Evolutionary conservation across 2,329 filamentous ascomycete species (phyloP).

Genomic region (Alternaria atra): DNA sequence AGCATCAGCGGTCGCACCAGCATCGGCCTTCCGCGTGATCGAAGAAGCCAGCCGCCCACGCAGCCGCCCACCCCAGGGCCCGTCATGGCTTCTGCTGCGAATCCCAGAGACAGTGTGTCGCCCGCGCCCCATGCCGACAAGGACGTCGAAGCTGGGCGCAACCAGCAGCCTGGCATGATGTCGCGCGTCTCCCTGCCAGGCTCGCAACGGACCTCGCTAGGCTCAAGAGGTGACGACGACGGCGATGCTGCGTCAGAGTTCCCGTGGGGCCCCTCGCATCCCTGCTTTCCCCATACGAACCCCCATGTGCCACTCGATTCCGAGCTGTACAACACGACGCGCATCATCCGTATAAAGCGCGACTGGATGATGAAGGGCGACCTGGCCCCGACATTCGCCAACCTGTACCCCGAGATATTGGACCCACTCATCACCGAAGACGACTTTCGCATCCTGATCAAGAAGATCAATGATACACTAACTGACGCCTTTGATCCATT

Average conservation of each 20-base stretch:
- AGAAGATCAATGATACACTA: conserved; percentile 81
- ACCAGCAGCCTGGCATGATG: conserved; percentile 9
- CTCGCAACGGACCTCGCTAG: conserved; percentile 41
- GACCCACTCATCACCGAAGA: conserved; percentile 85
- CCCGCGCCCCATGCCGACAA: conserved; percentile 19
- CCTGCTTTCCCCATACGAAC: conserved; percentile 93
- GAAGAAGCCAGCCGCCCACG: conserved; percentile 37
- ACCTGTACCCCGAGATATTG: conserved; percentile 94
- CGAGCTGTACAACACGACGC: conserved; percentile 76
- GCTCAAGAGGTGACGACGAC: conserved; percentile 48
- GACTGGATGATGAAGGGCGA: conserved; percentile 94
- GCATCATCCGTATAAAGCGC: conserved; percentile 88
- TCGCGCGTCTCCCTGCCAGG: conserved; percentile 38
- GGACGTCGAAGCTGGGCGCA: conserved; percentile 39
- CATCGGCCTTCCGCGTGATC: conserved; percentile 59
- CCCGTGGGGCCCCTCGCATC: conserved; percentile 92
- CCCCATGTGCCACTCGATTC: conserved; percentile 85
- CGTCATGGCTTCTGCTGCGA: conserved; percentile 35
- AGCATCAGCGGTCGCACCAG: conserved; percentile 54
- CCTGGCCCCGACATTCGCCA: conserved; percentile 90
- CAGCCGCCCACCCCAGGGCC: conserved; percentile 37
- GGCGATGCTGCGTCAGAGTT: conserved; percentile 62
- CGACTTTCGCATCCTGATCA: conserved; percentile 83
- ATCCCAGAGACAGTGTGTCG: conserved; percentile 21
- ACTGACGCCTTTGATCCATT: conserved; percentile 83